Evolutionary conservation across 176 grass and related monocot genomes (phyloP).

Genomic region (Cenchrus purpureus): DNA sequence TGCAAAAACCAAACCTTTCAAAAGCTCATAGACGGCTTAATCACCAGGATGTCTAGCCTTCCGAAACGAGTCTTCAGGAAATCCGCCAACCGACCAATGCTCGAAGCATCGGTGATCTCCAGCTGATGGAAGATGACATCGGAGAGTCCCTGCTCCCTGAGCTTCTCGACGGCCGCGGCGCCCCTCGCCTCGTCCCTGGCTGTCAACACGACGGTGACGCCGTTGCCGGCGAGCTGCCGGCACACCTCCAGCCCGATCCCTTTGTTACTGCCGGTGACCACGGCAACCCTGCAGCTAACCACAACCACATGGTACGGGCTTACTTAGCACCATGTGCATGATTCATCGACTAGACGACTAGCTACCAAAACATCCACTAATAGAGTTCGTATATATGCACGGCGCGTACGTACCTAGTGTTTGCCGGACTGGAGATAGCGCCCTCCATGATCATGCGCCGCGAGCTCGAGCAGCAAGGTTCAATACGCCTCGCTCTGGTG

Average conservation of each 20-base stretch:
- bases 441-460: background rate
- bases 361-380: background rate
- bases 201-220: constrained; percentile 57
- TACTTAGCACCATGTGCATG: background rate
- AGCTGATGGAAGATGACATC: constrained; percentile 56
- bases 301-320: background rate
- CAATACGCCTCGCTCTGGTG: background rate
- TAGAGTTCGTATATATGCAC: background rate
- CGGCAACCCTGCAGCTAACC: constrained; percentile 43
- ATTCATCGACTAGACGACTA: background rate
- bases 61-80: constrained; percentile 44
- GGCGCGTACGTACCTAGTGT: constrained; percentile 2
- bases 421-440: background rate
- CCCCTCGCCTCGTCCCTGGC: constrained; percentile 56
- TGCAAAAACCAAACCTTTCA: too few species aligned
- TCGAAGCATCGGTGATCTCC: constrained; percentile 47
- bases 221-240: constrained; percentile 47
- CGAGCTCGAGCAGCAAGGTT: background rate
- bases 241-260: constrained; percentile 72
- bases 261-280: constrained; percentile 71
- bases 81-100: constrained; percentile 35
- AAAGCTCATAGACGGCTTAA: background rate
- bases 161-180: constrained; percentile 37
- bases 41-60: constrained; percentile 44
- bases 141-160: background rate